Percentiles rank a stretch among this genome's conserved stretches.
Conservation (phyloP, 148 eudicot species). For the Polygonum aviculare region DNA sequence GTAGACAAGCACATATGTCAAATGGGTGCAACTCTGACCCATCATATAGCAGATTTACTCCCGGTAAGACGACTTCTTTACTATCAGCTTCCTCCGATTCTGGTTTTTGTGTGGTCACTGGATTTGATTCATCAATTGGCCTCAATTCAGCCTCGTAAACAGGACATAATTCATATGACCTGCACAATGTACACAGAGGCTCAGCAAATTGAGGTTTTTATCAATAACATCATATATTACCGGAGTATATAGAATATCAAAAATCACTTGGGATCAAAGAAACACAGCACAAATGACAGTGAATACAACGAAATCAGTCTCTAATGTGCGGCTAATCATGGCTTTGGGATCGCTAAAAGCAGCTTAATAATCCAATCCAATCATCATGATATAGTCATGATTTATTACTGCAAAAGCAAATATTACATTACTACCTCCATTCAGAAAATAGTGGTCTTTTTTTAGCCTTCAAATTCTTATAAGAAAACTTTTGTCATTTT, state of each 20-base stretch:
- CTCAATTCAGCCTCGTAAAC: slow-evolving; percentile 62
- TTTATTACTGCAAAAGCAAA: background rate
- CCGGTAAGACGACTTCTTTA: slow-evolving; percentile 79
- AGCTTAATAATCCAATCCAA: background rate
- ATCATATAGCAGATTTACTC: slow-evolving; percentile 85
- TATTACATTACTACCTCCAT: no score
- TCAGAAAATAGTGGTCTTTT: no score
- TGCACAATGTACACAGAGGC: slow-evolving; percentile 19
- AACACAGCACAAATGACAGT: background rate
- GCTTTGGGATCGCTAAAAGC: background rate
- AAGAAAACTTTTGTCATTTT: no score
- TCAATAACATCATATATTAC: no score
- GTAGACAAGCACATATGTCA: slow-evolving; percentile 89
- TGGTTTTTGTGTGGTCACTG: slow-evolving; percentile 28
- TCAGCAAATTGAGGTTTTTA: background rate
- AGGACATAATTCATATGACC: slow-evolving; percentile 79
- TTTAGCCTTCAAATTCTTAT: no score
- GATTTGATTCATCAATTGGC: slow-evolving; percentile 50
- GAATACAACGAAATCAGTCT: background rate
- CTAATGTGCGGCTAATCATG: background rate
- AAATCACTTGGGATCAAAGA: no score
- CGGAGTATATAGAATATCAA: no score
- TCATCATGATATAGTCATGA: background rate
- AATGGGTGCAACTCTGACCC: slow-evolving; percentile 80
- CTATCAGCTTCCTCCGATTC: slow-evolving; percentile 73